Evolutionary conservation across 345 rosid genomes (phyloP), one percentile per base, ranked within the genome.

Genomic region (Pugionium cornutum): DNA sequence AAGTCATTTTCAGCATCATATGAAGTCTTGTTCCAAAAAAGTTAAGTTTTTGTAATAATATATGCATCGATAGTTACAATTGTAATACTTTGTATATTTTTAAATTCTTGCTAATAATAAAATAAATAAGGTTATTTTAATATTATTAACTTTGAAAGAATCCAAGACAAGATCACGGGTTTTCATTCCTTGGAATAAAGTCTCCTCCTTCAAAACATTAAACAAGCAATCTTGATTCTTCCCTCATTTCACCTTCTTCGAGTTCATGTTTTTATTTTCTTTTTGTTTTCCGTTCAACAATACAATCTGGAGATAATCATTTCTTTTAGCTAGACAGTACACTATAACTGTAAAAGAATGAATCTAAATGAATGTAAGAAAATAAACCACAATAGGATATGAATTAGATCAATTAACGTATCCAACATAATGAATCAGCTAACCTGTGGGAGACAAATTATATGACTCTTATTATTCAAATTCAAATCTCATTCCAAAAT

Each of bases 181-280:
- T 72, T 65, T 65, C 66, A 65, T 72, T 72, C 71, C 49, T 34
- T 42, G 54, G 61, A 50, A 72, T 72, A 49, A 65, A 72, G 55
- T 65, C 66, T 42, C 4, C 8, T 8, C 2, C 36, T 34, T 43
- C 5, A 4, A 18, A 7, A 42, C 61, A 72, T 47, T 56, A 56
- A 71, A 63, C 69, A 48, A 48, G 52, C 58, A 58, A 65, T 65
- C 48, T 58, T 58, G 29, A 58, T 65, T 65, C 66, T 72, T 72
- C 66, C 30, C 28, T 41, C 8, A 34, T 34, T 34, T 4, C 37
- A 37, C 62, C 4, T 34, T 34, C 5, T 7, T n/a, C 25, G 3
- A 53, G 34, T 62, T 62, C 69, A 54, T 62, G 56, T 0, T 4
- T n/a, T n/a, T 62, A 1, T 43, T 5, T 30, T 27, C 0, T 47